These are phyloP conservation scores for Gynandropsis gynandra DNA, from an alignment of 345 rosid genomes.

Conservation along the genomic window DNA sequence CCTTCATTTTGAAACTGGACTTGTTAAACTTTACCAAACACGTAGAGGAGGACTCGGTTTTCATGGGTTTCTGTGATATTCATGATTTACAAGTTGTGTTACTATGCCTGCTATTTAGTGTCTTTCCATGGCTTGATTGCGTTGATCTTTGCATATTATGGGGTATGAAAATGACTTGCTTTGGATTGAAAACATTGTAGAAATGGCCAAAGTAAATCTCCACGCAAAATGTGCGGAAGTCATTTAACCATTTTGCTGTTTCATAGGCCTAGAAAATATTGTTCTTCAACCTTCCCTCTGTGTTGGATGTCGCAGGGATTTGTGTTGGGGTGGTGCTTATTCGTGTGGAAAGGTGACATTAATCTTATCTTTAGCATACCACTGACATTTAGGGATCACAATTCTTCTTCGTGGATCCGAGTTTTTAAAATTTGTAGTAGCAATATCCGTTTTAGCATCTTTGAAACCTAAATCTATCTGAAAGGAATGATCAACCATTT, in stretches of 20 bases:
- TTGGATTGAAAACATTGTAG: neutral
- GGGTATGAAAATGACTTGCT: neutral
- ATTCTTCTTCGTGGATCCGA: neutral
- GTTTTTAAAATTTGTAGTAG: slow-evolving; percentile 8
- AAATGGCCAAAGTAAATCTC: neutral
- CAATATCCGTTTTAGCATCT: neutral
- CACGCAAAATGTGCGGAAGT: neutral
- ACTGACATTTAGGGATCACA: slow-evolving; percentile 7
- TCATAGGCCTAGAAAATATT: slow-evolving; percentile 29
- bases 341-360: slow-evolving; percentile 47
- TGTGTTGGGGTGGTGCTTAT: slow-evolving; percentile 48
- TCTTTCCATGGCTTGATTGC: slow-evolving; percentile 1
- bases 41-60: neutral
- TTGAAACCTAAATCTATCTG: neutral
- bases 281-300: slow-evolving; percentile 48
- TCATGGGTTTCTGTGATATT: neutral
- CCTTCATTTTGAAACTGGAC: neutral
- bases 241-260: slow-evolving; percentile 14
- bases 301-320: slow-evolving; percentile 67
- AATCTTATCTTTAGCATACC: slow-evolving; percentile 37
- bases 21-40: neutral
- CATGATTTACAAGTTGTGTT: neutral
- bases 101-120: neutral
- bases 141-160: neutral
- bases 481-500: neutral